Evolutionary conservation across 2,329 filamentous ascomycete species (phyloP).

Genomic region (Celoporthe dispersa): DNA sequence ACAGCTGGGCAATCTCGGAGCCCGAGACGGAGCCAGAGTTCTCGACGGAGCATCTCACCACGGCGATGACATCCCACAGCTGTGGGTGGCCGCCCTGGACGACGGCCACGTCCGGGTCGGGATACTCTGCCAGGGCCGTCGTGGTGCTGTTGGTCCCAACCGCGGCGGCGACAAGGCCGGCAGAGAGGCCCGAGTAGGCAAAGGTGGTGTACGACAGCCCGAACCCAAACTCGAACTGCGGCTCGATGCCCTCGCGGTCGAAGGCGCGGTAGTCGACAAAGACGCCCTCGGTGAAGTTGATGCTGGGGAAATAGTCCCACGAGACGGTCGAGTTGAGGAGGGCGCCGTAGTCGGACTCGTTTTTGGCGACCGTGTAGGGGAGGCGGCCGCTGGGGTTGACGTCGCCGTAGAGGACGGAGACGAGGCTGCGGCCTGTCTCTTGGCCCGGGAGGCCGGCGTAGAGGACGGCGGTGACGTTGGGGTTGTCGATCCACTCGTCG

Average conservation of each 20-base stretch:
- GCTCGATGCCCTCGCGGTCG: slow-evolving; percentile 51
- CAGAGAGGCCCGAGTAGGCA: slow-evolving; percentile 47
- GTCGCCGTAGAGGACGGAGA: slow-evolving; percentile 61
- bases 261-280: slow-evolving; percentile 61
- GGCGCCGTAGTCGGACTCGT: slow-evolving; percentile 52
- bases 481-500: slow-evolving; percentile 64
- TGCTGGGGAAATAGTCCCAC: slow-evolving; percentile 56
- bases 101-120: slow-evolving; percentile 45
- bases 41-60: slow-evolving; percentile 43
- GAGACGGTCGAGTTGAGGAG: slow-evolving; percentile 48
- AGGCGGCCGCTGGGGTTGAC: slow-evolving; percentile 61
- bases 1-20: slow-evolving; percentile 53
- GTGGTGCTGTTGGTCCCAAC: background rate
- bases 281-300: slow-evolving; percentile 55
- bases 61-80: slow-evolving; percentile 52
- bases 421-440: slow-evolving; percentile 60
- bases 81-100: slow-evolving; percentile 50
- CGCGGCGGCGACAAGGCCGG: slow-evolving; percentile 41
- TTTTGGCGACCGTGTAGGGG: slow-evolving; percentile 64
- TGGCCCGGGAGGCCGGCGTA: slow-evolving; percentile 69
- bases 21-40: slow-evolving; percentile 50
- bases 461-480: slow-evolving; percentile 67
- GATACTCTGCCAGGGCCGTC: slow-evolving; percentile 36
- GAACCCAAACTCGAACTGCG: slow-evolving; percentile 60
- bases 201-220: slow-evolving; percentile 62